Evolutionary conservation across 73 alveolate genomes (phyloP), one percentile per base, ranked within the genome.

Genomic region (Tetrahymena thermophila): DNA sequence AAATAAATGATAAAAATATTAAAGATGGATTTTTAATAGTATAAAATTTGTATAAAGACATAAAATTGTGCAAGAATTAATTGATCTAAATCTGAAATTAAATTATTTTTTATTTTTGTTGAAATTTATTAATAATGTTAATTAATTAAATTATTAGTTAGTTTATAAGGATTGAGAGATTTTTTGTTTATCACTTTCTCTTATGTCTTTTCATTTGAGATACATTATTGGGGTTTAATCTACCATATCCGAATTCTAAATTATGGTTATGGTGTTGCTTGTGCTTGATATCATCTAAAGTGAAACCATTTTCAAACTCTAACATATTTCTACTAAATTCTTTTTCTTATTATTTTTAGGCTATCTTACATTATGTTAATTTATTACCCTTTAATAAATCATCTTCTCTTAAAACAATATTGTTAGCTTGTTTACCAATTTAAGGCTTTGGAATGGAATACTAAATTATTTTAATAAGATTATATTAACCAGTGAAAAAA

Each of bases 271-370:
- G 95, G 94, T 71, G 89, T 43, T 95, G 34, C 93, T 89, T 95
- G 85, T 43, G 94, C 55, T 95, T 94, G 43, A 89, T 35, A 43
- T 95, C 97, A 42, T 85, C 97, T 35, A 95, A 95, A 10, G 95
- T 95, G 21, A 93, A 42, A 84, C 97, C 97, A 89, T 95, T 95
- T 85, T 95, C 97, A 85, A 85, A 95, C 15, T 89, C 85, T 89
- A 50, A 85, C 97, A 95, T 85, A n/a, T 55, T 89, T 83, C 94
- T 95, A 56, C 93, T 95, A 42, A 84, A 95, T 43, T 93, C 94
- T 83, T 35, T 23, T 25, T 95, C 97, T 21, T 85, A 85, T 95
- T 95, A 35, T 84, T 95, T 95, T 50, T 93, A 71, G 31, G 89
- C 89, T 23, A 71, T 71, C 23, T 71, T 71, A 15, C 35, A n/a